A percentile compares a stretch with the other conserved stretches of the same genome.
These are phyloP conservation scores for Daldinia caldariorum DNA, from an alignment of 495 filamentous ascomycete species.

Conservation along the genomic window DNA sequence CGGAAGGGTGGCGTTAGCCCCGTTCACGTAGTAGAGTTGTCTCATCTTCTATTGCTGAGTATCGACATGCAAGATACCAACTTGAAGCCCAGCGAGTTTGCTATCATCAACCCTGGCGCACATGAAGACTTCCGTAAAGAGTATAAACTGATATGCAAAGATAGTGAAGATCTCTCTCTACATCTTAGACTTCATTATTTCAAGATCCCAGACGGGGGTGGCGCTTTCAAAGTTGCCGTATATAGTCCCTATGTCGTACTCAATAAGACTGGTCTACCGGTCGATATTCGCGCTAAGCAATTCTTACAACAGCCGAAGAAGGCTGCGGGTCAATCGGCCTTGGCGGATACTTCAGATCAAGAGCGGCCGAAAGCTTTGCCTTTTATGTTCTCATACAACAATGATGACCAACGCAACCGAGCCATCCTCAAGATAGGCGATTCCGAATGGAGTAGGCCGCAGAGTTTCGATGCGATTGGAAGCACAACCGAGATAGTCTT, in stretches of 20 bases:
- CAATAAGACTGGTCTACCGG: constrained; percentile 91
- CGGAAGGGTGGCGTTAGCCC: constrained; percentile 95
- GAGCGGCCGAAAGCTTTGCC: constrained; percentile 75
- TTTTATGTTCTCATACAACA: constrained; percentile 94
- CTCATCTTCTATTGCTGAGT: constrained; percentile 89
- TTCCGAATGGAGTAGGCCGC: constrained; percentile 94
- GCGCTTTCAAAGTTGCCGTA: constrained; percentile 93
- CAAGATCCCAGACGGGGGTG: constrained; percentile 90
- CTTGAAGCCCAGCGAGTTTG: constrained; percentile 94
- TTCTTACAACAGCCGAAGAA: constrained; percentile 83
- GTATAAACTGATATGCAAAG: constrained; percentile 79
- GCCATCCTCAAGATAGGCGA: constrained; percentile 86
- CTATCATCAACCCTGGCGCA: constrained; percentile 90
- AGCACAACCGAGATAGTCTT: constrained; percentile 87
- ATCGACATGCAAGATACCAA: constrained; percentile 95
- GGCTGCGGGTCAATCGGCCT: constrained; percentile 77
- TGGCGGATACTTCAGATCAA: constrained; percentile 50
- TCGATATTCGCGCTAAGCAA: constrained; percentile 88
- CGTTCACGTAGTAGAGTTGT: constrained; percentile 95
- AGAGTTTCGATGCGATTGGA: constrained; percentile 98
- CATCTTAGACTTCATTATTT: constrained; percentile 91
- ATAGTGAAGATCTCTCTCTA: constrained; percentile 79
- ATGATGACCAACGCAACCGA: constrained; percentile 87
- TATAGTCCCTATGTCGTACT: constrained; percentile 93
- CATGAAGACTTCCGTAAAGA: constrained; percentile 91